A percentile compares a stretch with the other conserved stretches of the same genome.
Evolutionary conservation across 331 rosid genomes (phyloP).

Genomic region (Rosa hybrid): DNA sequence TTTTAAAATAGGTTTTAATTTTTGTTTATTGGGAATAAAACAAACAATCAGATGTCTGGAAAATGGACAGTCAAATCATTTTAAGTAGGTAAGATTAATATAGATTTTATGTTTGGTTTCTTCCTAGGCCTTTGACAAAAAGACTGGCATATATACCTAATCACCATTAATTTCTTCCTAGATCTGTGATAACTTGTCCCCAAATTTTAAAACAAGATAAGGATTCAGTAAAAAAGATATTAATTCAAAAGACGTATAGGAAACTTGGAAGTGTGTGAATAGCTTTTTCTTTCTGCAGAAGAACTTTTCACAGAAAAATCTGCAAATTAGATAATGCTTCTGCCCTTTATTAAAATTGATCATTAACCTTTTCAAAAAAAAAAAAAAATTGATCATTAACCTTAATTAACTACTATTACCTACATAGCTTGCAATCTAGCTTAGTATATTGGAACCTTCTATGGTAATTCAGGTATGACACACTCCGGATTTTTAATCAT

Average conservation of each 20-base stretch:
- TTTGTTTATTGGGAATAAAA: neutral
- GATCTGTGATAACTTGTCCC: constrained; percentile 23
- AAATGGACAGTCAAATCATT: neutral
- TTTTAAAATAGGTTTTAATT: neutral
- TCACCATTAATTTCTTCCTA: neutral
- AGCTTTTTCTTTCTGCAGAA: neutral
- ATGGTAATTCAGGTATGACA: neutral
- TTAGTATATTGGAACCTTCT: neutral
- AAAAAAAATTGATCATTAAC: neutral
- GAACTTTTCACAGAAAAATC: constrained; percentile 12
- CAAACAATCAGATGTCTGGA: neutral
- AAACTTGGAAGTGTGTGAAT: constrained; percentile 15
- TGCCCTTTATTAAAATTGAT: neutral
- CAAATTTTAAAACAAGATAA: constrained; percentile 10
- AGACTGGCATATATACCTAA: constrained; percentile 9
- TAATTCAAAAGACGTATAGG: neutral
- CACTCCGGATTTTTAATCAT: neutral
- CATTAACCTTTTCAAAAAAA: neutral
- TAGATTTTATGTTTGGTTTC: neutral
- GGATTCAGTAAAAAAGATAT: neutral
- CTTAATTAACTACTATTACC: neutral
- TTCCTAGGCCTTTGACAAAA: neutral
- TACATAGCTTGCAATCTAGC: neutral
- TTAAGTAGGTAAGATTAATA: neutral
- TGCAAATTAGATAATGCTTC: neutral